Conservation (phyloP, 345 rosid species). For the Bretschneidera sinensis region DNA sequence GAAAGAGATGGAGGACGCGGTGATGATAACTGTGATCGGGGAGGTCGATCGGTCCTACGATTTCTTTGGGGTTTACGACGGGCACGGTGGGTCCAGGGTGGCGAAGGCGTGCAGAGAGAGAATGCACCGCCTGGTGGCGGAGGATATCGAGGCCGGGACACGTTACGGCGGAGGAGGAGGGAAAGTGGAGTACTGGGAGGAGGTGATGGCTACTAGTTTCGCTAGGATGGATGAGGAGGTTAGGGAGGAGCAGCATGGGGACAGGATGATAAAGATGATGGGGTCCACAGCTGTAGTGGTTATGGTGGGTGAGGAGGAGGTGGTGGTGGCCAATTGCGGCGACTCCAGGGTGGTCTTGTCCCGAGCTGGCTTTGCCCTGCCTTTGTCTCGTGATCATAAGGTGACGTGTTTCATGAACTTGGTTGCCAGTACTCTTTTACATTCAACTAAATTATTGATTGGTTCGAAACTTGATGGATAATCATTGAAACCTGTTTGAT, state of each 20-base stretch:
- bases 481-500: too few relatives aligned
- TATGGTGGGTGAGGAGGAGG: constrained; percentile 23
- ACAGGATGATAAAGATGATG: constrained; percentile 17
- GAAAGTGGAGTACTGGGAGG: constrained; percentile 36
- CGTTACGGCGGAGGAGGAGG: constrained; percentile 1
- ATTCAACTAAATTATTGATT: too few relatives aligned
- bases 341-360: constrained; percentile 36
- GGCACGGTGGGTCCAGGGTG: constrained; percentile 63
- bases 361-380: constrained; percentile 22
- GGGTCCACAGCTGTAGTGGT: constrained; percentile 40
- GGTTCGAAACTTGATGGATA: too few relatives aligned
- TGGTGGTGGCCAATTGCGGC: constrained; percentile 36
- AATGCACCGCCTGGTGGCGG: constrained; percentile 39
- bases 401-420: constrained; percentile 15
- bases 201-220: constrained; percentile 42
- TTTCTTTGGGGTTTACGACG: constrained; percentile 61
- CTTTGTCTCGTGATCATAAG: constrained; percentile 35
- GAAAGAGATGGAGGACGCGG: constrained; percentile 64
- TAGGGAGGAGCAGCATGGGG: too few relatives aligned
- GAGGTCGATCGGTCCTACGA: constrained; percentile 46
- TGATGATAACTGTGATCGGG: constrained; percentile 21
- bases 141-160: constrained; percentile 19
- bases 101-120: constrained; percentile 55
- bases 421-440: too few relatives aligned
- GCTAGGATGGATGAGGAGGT: constrained; percentile 45